Percentiles rank a stretch among this genome's conserved stretches.
Evolutionary conservation across 139 green algal species (phyloP).

Genomic region (Chlamydomonas schloesseri): DNA sequence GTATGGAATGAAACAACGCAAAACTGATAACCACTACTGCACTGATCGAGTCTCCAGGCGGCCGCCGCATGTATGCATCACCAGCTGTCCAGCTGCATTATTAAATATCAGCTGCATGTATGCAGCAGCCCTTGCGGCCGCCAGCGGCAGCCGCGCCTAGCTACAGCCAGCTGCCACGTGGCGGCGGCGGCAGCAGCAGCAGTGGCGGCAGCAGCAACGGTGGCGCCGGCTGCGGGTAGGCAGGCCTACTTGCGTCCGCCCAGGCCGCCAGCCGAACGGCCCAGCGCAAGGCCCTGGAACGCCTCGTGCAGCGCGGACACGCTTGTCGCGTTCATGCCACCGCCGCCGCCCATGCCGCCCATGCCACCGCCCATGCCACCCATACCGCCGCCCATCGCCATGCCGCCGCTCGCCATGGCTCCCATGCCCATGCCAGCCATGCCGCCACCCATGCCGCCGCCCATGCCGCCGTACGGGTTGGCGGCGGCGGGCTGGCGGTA

Average conservation of each 20-base stretch:
- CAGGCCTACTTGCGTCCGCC: slow-evolving; percentile 1
- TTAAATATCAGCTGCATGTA: no score
- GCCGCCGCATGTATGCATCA: no score
- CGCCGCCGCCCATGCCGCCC: slow-evolving; percentile 35
- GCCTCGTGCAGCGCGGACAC: slow-evolving; percentile 31
- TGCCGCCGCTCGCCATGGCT: slow-evolving; percentile 7
- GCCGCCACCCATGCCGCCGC: slow-evolving; percentile 19
- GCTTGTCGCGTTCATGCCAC: background rate
- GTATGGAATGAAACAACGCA: no score
- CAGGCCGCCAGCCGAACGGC: background rate
- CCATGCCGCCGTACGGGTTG: background rate
- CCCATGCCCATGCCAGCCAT: slow-evolving; percentile 45
- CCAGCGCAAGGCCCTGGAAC: slow-evolving; percentile 21
- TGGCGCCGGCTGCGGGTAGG: no score
- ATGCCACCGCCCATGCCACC: slow-evolving; percentile 17
- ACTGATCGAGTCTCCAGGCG: no score
- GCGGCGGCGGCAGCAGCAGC: no score
- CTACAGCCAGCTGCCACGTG: no score
- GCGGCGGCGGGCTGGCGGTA: slow-evolving; percentile 12
- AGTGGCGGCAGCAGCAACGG: no score
- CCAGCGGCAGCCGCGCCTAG: no score
- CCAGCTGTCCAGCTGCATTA: no score
- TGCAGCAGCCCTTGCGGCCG: no score
- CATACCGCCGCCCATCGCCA: background rate
- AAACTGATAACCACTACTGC: no score